phyloP scores from a whole-genome alignment of 2,329 filamentous ascomycete genomes.

The Claviceps cyperi region DNA sequence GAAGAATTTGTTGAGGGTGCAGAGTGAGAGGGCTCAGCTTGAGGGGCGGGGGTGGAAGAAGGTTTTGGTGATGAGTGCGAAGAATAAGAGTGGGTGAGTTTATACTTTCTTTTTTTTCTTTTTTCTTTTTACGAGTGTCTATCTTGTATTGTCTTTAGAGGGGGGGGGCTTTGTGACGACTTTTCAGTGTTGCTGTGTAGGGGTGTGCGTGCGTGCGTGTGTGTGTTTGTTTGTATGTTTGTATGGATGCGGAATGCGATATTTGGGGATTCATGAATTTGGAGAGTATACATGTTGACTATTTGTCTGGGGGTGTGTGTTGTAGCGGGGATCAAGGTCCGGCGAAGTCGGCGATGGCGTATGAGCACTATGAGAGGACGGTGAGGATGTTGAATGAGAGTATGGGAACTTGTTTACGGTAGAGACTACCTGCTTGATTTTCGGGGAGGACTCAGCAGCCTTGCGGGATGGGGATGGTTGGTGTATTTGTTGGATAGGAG shows the following conservation, averaged over 20 bases:
- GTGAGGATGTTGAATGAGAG: slow-evolving; percentile 60
- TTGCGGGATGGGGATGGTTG: no score
- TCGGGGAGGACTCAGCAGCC: no score
- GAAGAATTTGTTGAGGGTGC: slow-evolving; percentile 44
- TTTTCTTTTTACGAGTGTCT: not conserved
- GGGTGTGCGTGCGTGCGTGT: no score
- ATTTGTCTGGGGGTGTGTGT: no score
- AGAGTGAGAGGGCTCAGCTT: slow-evolving; percentile 7
- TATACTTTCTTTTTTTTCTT: not conserved
- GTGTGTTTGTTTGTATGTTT: no score
- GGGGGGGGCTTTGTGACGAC: no score
- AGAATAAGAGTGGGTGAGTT: slow-evolving; percentile 14
- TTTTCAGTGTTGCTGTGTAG: no score
- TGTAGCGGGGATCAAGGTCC: slow-evolving; percentile 8
- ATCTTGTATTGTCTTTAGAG: no score
- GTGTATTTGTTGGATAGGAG: no score
- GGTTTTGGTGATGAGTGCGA: slow-evolving; percentile 9
- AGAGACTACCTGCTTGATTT: slow-evolving; percentile 8
- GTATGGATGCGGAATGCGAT: no score
- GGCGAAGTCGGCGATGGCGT: slow-evolving; percentile 21
- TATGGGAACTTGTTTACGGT: slow-evolving; percentile 51
- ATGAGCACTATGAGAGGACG: slow-evolving; percentile 52
- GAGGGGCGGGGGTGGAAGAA: slow-evolving; percentile 9
- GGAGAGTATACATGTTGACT: no score
- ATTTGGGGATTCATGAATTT: no score